These are phyloP conservation scores for Zostera marina DNA, from an alignment of 116 monocot genomes.

Conservation along the genomic window DNA sequence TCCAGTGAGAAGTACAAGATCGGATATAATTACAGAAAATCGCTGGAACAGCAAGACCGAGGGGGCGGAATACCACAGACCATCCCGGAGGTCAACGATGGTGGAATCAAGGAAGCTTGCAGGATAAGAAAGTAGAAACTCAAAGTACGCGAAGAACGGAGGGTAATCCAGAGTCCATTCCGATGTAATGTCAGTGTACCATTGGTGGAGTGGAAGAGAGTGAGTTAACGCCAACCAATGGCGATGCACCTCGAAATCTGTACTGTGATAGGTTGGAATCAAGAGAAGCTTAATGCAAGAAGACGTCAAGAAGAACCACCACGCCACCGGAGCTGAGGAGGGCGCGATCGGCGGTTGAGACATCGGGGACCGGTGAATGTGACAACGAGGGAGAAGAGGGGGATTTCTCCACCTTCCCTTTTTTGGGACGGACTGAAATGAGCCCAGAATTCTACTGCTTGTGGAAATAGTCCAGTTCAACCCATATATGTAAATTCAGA, in stretches of 20 bases:
- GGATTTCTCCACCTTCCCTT: no score
- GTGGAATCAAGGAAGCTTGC: conserved; percentile 38
- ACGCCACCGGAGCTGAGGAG: neutral
- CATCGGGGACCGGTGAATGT: neutral
- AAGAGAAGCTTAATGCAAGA: conserved; percentile 73
- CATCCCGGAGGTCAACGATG: conserved; percentile 21
- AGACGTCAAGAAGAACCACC: conserved; percentile 32
- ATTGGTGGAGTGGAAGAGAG: conserved; percentile 50
- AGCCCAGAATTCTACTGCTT: no score
- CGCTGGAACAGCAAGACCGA: conserved; percentile 42
- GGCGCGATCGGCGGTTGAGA: neutral
- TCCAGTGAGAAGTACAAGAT: conserved; percentile 37
- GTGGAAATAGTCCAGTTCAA: no score
- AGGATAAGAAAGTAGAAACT: conserved; percentile 59
- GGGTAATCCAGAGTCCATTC: conserved; percentile 95
- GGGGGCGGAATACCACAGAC: conserved; percentile 10
- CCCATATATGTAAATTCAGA: no score
- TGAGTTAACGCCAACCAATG: conserved; percentile 83
- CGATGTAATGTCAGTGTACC: conserved; percentile 64
- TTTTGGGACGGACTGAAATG: no score
- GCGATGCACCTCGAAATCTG: conserved; percentile 82
- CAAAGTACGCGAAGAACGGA: conserved; percentile 82
- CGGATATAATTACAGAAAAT: conserved; percentile 30
- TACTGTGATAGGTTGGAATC: conserved; percentile 59
- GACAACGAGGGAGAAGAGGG: neutral